Evolutionary conservation across 2,329 filamentous ascomycete genomes (phyloP).

Genomic region (Cyphellophora attinorum): DNA sequence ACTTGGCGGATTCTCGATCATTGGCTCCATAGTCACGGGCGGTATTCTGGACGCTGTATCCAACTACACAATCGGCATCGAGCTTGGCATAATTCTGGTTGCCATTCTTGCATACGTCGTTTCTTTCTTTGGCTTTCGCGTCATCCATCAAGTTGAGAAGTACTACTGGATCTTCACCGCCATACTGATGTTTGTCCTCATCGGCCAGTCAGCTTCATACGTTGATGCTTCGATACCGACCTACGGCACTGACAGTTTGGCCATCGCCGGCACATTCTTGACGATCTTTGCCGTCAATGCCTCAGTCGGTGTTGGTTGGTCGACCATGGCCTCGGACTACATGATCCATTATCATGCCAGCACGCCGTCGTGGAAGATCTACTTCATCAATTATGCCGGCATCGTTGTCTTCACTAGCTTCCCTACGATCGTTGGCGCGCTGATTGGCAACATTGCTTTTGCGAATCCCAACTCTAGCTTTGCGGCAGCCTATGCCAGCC

Average conservation of each 20-base stretch:
- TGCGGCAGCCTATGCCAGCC: constrained; percentile 11
- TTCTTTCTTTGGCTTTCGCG: constrained; percentile 18
- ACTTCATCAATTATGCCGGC: constrained; percentile 18
- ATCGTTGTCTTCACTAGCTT: constrained; percentile 19
- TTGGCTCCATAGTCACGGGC: constrained; percentile 21
- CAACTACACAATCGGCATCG: constrained; percentile 17
- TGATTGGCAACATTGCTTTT: constrained; percentile 14
- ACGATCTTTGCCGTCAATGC: constrained; percentile 33
- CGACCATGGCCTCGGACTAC: constrained; percentile 19
- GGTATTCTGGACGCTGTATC: constrained; percentile 21
- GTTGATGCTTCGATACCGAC: constrained; percentile 7
- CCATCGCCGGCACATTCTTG: constrained; percentile 19
- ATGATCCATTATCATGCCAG: constrained; percentile 20
- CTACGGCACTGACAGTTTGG: constrained; percentile 9
- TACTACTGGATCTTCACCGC: constrained; percentile 20
- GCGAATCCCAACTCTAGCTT: constrained; percentile 17
- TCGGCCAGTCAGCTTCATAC: constrained; percentile 4
- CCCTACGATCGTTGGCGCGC: constrained; percentile 15
- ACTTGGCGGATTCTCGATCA: constrained; percentile 18
- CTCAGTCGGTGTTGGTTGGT: constrained; percentile 18
- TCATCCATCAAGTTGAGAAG: constrained; percentile 18
- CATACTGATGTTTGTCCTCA: constrained; percentile 8
- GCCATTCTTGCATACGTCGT: constrained; percentile 14
- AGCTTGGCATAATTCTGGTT: constrained; percentile 21
- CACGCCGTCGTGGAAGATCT: constrained; percentile 17